A percentile compares a stretch with the other conserved stretches of the same genome.
Evolutionary conservation across 305 asterid species (phyloP).

Genomic region (Solanum chacoense): DNA sequence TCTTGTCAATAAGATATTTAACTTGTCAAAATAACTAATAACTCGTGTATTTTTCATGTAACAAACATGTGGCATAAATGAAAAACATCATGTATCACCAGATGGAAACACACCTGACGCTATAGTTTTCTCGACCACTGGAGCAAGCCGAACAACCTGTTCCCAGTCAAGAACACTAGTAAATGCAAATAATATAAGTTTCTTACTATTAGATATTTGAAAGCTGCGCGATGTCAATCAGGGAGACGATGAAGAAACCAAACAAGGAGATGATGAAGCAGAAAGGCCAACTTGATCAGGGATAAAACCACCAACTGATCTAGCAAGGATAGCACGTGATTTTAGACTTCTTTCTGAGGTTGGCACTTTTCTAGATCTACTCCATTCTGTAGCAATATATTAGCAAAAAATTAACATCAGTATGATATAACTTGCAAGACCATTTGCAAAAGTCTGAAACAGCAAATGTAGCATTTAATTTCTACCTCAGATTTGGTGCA

Average conservation of each 20-base stretch:
- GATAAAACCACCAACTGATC: slow-evolving; percentile 57
- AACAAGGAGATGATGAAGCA: background rate
- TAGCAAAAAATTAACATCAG: background rate
- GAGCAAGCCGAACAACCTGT: slow-evolving; percentile 41
- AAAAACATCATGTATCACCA: slow-evolving; percentile 25
- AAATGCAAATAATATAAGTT: background rate
- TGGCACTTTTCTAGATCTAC: background rate
- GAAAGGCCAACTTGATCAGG: slow-evolving; percentile 55
- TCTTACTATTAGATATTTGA: background rate
- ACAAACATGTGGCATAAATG: background rate
- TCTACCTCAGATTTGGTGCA: slow-evolving; percentile 36
- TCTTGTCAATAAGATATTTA: background rate
- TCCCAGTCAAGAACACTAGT: background rate
- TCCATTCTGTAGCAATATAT: slow-evolving; percentile 40
- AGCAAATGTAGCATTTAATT: slow-evolving; percentile 23
- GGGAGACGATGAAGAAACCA: background rate
- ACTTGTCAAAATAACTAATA: background rate
- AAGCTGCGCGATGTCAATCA: background rate
- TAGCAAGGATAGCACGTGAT: background rate
- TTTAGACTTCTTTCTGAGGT: background rate
- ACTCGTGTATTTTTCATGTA: background rate
- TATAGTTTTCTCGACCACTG: slow-evolving; percentile 47
- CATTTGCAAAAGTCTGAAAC: background rate
- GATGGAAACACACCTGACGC: slow-evolving; percentile 3
- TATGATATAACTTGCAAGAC: background rate